Evolutionary conservation across 306 rosid genomes (phyloP).

Genomic region (Casuarina glauca): DNA sequence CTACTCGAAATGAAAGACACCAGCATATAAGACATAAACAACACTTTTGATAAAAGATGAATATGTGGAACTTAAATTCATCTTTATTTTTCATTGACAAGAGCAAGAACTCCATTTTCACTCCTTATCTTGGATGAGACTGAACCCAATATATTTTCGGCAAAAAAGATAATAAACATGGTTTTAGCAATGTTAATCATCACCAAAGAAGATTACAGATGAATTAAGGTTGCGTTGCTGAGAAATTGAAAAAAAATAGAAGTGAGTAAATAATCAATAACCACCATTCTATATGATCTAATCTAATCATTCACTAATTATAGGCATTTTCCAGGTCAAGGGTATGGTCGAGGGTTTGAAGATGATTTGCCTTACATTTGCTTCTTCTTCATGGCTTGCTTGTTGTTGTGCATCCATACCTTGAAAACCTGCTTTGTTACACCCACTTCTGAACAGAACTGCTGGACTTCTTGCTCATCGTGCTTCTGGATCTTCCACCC

Average conservation of each 20-base stretch:
- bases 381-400: slow-evolving; percentile 75
- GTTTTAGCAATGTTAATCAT: not conserved
- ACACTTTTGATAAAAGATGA: not conserved
- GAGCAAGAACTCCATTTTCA: slow-evolving; percentile 4
- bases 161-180: not conserved
- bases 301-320: slow-evolving; percentile 33
- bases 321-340: not conserved
- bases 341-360: not conserved
- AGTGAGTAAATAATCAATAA: not conserved
- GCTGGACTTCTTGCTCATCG: slow-evolving; percentile 78
- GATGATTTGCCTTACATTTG: slow-evolving; percentile 45
- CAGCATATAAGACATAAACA: too few species aligned
- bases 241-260: not conserved
- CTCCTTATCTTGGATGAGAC: not conserved
- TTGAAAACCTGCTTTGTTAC: slow-evolving; percentile 77
- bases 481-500: slow-evolving; percentile 95
- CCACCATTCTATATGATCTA: not conserved
- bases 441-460: slow-evolving; percentile 73
- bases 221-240: not conserved
- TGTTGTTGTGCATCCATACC: slow-evolving; percentile 99
- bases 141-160: slow-evolving; percentile 3
- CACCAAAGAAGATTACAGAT: not conserved
- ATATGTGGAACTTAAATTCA: not conserved
- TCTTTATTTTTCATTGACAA: not conserved
- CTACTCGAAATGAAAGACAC: not conserved